These are phyloP conservation scores for Xylaria sp. DNA, from an alignment of 2,329 filamentous ascomycete genomes.

Conservation along the genomic window DNA sequence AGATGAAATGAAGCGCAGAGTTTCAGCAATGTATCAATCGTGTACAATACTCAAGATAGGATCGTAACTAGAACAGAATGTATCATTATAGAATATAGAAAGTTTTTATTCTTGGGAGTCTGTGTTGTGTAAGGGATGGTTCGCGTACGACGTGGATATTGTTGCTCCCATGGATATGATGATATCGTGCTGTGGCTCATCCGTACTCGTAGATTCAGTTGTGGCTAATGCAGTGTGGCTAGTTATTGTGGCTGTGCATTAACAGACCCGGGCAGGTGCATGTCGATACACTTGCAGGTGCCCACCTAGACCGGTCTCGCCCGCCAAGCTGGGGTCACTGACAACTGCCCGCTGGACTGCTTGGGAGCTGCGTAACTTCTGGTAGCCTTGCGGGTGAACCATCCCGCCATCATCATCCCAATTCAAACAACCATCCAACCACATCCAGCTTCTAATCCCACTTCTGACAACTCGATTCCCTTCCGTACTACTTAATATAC, in stretches of 20 bases:
- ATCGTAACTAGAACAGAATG: too few species aligned
- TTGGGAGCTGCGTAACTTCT: constrained; percentile 28
- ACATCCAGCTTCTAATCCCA: neutral
- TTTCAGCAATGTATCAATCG: neutral
- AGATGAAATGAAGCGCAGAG: constrained; percentile 3
- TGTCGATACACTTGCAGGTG: neutral
- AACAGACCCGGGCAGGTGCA: constrained; percentile 5
- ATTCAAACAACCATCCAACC: constrained; percentile 10
- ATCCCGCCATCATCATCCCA: constrained; percentile 8
- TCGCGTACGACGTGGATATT: neutral
- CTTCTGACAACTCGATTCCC: constrained; percentile 1
- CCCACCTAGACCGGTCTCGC: neutral
- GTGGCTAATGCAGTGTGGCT: neutral
- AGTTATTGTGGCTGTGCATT: neutral
- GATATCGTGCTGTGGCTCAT: neutral
- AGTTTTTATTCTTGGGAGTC: neutral
- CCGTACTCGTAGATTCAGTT: neutral
- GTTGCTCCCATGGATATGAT: neutral
- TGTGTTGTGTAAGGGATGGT: neutral
- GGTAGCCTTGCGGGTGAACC: constrained; percentile 26
- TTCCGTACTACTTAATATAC: constrained; percentile 9
- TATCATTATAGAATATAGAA: neutral
- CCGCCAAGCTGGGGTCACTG: constrained; percentile 11
- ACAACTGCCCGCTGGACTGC: constrained; percentile 12
- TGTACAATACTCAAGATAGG: constrained; percentile 8